phyloP scores from a whole-genome alignment of 768 basidiomycete genomes.

The Piloderma croceum region DNA sequence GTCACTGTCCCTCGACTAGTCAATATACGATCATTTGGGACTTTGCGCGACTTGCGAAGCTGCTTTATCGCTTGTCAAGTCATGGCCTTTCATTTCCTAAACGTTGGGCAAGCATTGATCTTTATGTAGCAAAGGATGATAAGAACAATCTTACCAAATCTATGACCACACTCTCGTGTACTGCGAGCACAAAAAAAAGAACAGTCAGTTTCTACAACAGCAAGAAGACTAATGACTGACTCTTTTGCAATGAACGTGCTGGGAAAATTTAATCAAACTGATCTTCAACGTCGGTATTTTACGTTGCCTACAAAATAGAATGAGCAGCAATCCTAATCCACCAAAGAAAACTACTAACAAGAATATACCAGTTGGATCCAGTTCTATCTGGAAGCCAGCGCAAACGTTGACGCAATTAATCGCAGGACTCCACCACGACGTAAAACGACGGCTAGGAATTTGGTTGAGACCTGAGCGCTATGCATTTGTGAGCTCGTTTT shows the following conservation, averaged over 20 bases:
- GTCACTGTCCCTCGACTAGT: too few relatives aligned
- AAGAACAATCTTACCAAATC: slow-evolving; percentile 74
- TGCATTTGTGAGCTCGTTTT: slow-evolving; percentile 96
- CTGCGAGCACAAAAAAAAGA: slow-evolving; percentile 31
- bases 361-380: slow-evolving; percentile 96
- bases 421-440: slow-evolving; percentile 98
- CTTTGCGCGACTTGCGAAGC: too few relatives aligned
- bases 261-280: slow-evolving; percentile 99
- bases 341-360: slow-evolving; percentile 48
- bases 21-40: too few relatives aligned
- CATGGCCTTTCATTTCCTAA: too few relatives aligned
- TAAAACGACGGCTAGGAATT: slow-evolving; percentile 98
- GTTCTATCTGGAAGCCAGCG: slow-evolving; percentile 99
- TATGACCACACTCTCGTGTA: slow-evolving; percentile 91
- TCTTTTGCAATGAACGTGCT: slow-evolving; percentile 99
- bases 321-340: too few relatives aligned
- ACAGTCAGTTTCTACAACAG: slow-evolving; percentile 19
- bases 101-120: too few relatives aligned
- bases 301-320: slow-evolving; percentile 75
- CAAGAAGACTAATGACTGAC: slow-evolving; percentile 42
- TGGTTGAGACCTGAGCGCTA: slow-evolving; percentile 97
- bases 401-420: slow-evolving; percentile 99
- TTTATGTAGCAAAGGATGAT: too few relatives aligned
- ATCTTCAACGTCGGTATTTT: slow-evolving; percentile 98
- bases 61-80: too few relatives aligned